Conservation (phyloP, 176 grass and related monocot genomes). For the Oryza officinalis region DNA sequence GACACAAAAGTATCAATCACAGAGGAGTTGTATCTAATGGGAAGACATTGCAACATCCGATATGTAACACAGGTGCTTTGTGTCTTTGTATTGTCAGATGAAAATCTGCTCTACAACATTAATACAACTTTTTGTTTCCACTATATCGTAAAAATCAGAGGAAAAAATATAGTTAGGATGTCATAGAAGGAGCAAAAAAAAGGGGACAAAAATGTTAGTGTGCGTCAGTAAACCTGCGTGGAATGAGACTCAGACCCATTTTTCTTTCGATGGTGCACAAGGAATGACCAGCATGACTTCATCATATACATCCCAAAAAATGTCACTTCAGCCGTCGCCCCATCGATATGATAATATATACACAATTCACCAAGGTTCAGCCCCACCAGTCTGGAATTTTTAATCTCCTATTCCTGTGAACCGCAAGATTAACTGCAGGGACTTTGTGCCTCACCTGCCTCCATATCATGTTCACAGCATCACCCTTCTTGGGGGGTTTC, state of each 20-base stretch:
- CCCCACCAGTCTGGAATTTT: slow-evolving; percentile 90
- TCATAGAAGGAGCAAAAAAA: not conserved
- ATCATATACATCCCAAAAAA: not conserved
- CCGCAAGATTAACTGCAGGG: slow-evolving; percentile 66
- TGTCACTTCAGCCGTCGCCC: not conserved
- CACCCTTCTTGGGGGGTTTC: slow-evolving; percentile 58
- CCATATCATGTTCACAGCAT: slow-evolving; percentile 93
- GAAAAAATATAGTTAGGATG: not conserved
- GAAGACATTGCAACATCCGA: slow-evolving; percentile 24
- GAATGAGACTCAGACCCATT: slow-evolving; percentile 3
- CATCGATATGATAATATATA: slow-evolving; percentile 15
- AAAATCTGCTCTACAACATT: slow-evolving; percentile 15
- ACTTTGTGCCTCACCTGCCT: slow-evolving; percentile 70
- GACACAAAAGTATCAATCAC: not conserved
- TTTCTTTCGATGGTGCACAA: slow-evolving; percentile 19
- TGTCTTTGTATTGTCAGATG: not conserved
- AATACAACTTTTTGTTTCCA: slow-evolving; percentile 13
- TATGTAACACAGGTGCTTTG: slow-evolving; percentile 28
- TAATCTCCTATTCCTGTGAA: slow-evolving; percentile 76
- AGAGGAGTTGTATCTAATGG: slow-evolving; percentile 3
- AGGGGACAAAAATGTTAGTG: slow-evolving; percentile 8
- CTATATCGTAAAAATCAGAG: slow-evolving; percentile 15
- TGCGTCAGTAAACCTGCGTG: not conserved
- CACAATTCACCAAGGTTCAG: slow-evolving; percentile 34
- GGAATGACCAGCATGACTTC: not conserved